Evolutionary conservation across 176 grass and related monocot species (phyloP), one percentile per base, ranked within the genome.

Genomic region (Cymbopogon citratus): DNA sequence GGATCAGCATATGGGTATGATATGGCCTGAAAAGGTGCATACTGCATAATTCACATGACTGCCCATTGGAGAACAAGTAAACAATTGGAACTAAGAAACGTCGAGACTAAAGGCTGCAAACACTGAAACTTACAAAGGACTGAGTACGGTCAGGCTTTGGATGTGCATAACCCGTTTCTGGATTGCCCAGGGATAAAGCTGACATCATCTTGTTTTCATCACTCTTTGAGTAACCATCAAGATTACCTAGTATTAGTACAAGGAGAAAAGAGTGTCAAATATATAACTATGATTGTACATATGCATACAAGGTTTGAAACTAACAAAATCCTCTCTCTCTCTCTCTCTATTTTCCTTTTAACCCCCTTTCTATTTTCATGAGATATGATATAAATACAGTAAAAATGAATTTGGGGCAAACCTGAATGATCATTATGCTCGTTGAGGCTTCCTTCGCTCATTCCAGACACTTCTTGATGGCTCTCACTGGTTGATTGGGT

Each of bases 141-240:
- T 88, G 96, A 43, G 5, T 74, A 83, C 63, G 63, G 66, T 94
- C 96, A 82, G 85, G 83, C 70, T 90, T 95, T 46, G 80, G 59
- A 79, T 80, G 80, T 63, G 80, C 63, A 80, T 87, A 93, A 7
- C 77, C 60, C 54, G 78, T 76, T 80, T 94, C 92, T 26, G 81
- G 57, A 85, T 86, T 81, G 25, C 90, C 90, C 33, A 94, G 73
- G 77, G 87, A 83, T 68, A 99, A 88, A 77, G 85, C 87, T 67
- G 96, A 91, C 84, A 88, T 95, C 82, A 90, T 86, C 73, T 90
- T 88, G 78, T 83, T 76, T 49, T 93, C 88, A 80, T 88, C 89
- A 41, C 75, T 75, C 62, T 93, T 90, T 3, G 64, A 63, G 73
- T 95, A 88, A 48, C 79, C 60, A 80, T 73, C 44, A 6, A 78